Evolutionary conservation across 768 basidiomycete genomes (phyloP).

Genomic region (Podaxis sp.): DNA sequence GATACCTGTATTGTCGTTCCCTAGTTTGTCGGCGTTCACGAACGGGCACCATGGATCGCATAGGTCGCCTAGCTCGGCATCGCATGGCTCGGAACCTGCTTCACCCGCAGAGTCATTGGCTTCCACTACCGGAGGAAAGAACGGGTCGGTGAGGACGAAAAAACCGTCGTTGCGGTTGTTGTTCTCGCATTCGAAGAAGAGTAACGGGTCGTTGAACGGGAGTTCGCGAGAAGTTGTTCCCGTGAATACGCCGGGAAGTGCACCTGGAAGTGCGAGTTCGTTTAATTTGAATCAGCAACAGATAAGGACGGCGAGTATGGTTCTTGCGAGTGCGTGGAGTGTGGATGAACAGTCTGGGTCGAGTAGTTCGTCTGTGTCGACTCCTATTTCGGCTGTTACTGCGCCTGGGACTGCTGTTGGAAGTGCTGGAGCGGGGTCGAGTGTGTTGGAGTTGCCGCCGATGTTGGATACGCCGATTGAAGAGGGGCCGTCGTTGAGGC

Average conservation of each 20-base stretch:
- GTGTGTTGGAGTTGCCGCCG: slow-evolving; percentile 43
- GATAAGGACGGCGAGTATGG: slow-evolving; percentile 4
- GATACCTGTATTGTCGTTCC: slow-evolving; percentile 35
- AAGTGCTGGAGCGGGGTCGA: slow-evolving; percentile 9
- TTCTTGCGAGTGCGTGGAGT: slow-evolving; percentile 7
- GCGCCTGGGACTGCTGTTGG: slow-evolving; percentile 37
- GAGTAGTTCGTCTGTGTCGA: slow-evolving; percentile 47
- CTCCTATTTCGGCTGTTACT: slow-evolving; percentile 51
- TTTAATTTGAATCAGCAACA: slow-evolving; percentile 16
- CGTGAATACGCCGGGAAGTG: not conserved
- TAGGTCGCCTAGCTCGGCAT: slow-evolving; percentile 10
- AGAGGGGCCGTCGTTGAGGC: slow-evolving; percentile 40
- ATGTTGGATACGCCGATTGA: slow-evolving; percentile 61
- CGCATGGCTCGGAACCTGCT: slow-evolving; percentile 1
- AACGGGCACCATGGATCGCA: not conserved
- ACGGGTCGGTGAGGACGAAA: slow-evolving; percentile 37
- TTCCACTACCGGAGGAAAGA: slow-evolving; percentile 20
- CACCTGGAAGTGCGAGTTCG: not conserved
- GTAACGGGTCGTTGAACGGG: slow-evolving; percentile 34
- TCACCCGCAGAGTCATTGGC: slow-evolving; percentile 14
- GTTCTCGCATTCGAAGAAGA: slow-evolving; percentile 48
- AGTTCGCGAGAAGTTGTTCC: not conserved
- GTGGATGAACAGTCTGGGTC: slow-evolving; percentile 27
- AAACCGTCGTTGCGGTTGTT: slow-evolving; percentile 68
- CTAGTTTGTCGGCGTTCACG: slow-evolving; percentile 24